Base-by-base conservation (phyloP, 2,329 filamentous ascomycete genomes). In the Aureobasidium sp. region DNA sequence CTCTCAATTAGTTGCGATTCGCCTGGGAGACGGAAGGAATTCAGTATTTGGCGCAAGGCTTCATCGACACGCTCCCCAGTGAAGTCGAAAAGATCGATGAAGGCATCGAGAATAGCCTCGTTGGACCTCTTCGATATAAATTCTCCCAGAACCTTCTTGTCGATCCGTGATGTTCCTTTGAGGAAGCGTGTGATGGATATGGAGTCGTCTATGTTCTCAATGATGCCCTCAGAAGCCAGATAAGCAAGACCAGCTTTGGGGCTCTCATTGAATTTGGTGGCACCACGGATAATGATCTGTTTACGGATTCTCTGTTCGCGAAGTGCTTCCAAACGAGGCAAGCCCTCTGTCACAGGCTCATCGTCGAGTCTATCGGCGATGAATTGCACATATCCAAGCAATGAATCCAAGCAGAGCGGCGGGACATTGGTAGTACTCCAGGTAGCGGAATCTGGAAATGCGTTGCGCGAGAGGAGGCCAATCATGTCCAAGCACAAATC, bases 391-490 rank as follows among this genome's bases (percentile, higher is more conserved):
- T 92, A 97, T 17, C 91, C 87, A 27, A 99, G 80, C 12, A 99
- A 79, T 11, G 94, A 91, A 76, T 99, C 94, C 25, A 99, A 80
- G 70, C 94, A 99, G 2, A 99, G 79, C 0, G 94, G 94, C 17
- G 94, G 94, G 1, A 99, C 95, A 71, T 96, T 99, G 5, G 93
- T 97, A 12, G 94, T 99, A 73, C 95, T 99, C 94, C 94, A 99
- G 6, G 92, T 97, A 6, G 93, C 94, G 9, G 94, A 96, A 73
- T 99, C 94, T 0, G 94, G 95, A 66, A 99, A 89, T 2, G 94
- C 94, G 73, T 97, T 99, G 63, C 94, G 85, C 22, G 94, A 93
- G 17, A 99, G 79, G 37, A 99, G 82, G 0, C 94, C 93, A 64
- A 99, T 86, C 83, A 97, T 89, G 71, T 99, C 95, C 77, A 96